phyloP scores from a whole-genome alignment of 2,329 filamentous ascomycete genomes.

The Atkinsonella texensis region DNA sequence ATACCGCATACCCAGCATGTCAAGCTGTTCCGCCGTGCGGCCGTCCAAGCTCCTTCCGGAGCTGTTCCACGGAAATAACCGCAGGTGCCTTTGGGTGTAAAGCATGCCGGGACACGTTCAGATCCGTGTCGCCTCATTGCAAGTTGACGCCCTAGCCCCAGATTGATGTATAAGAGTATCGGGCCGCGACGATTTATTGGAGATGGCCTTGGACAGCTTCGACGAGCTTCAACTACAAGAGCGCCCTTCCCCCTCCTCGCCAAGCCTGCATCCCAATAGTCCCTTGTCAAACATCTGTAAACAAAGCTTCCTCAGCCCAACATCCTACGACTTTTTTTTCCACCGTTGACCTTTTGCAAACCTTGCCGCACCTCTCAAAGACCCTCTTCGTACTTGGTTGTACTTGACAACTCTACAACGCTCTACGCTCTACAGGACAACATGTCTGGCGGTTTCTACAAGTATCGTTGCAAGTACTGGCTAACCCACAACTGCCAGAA shows the following conservation, averaged over 20 bases:
- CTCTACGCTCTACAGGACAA: not conserved
- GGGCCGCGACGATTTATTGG: not conserved
- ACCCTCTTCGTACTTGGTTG: not conserved
- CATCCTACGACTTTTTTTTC: no score
- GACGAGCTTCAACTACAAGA: not conserved
- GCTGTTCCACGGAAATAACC: conserved; percentile 7
- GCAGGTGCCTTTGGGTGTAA: not conserved
- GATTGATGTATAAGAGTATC: not conserved
- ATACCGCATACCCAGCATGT: not conserved
- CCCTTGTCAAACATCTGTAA: no score
- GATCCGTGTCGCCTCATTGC: not conserved
- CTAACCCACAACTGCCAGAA: conserved; percentile 38
- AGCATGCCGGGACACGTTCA: conserved; percentile 4
- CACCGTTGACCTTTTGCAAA: not conserved
- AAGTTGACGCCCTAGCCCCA: not conserved
- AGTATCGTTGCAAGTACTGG: conserved; percentile 44
- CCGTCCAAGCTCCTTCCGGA: conserved; percentile 1
- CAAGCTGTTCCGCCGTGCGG: not conserved
- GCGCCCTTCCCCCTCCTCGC: no score
- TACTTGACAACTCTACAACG: no score
- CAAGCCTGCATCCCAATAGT: no score
- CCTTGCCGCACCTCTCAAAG: no score
- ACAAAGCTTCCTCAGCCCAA: not conserved
- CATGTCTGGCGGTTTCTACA: conserved; percentile 33
- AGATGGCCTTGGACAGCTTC: not conserved